phyloP scores from a whole-genome alignment of 2,329 filamentous ascomycete genomes.

The Xylariaceae sp. region DNA sequence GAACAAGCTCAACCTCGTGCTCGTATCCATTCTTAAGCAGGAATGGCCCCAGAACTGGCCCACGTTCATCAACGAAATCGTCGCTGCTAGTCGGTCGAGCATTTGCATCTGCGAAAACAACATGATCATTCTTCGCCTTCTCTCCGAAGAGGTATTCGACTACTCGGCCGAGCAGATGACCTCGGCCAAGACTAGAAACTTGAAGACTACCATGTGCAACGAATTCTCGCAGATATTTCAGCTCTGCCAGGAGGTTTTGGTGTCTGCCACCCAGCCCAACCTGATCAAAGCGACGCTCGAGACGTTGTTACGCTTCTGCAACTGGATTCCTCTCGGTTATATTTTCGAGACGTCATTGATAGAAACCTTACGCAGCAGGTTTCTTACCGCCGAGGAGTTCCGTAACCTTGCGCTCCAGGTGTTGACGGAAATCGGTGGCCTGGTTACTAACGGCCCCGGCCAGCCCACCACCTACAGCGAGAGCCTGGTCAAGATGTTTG shows the following conservation, averaged over 20 bases:
- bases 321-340: slow-evolving; percentile 98
- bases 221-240: slow-evolving; percentile 99
- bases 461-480: slow-evolving; percentile 78
- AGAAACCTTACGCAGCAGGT: slow-evolving; percentile 85
- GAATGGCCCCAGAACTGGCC: slow-evolving; percentile 99
- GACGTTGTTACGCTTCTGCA: slow-evolving; percentile 91
- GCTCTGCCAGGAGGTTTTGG: slow-evolving; percentile 91
- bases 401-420: slow-evolving; percentile 96
- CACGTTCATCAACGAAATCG: slow-evolving; percentile 99
- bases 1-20: slow-evolving; percentile 96
- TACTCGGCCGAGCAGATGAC: slow-evolving; percentile 99
- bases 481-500: slow-evolving; percentile 97
- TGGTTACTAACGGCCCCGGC: slow-evolving; percentile 72
- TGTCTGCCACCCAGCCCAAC: slow-evolving; percentile 79
- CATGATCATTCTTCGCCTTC: slow-evolving; percentile 92
- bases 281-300: slow-evolving; percentile 95
- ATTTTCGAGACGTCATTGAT: slow-evolving; percentile 98
- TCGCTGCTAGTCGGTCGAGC: slow-evolving; percentile 90
- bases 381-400: slow-evolving; percentile 90
- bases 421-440: slow-evolving; percentile 90
- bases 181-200: slow-evolving; percentile 90
- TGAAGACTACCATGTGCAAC: slow-evolving; percentile 98
- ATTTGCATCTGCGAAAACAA: slow-evolving; percentile 99
- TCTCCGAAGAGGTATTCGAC: slow-evolving; percentile 98
- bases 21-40: slow-evolving; percentile 96